phyloP scores from a whole-genome alignment of 2,329 filamentous ascomycete species.

The Fonsecaea multimorphosa region DNA sequence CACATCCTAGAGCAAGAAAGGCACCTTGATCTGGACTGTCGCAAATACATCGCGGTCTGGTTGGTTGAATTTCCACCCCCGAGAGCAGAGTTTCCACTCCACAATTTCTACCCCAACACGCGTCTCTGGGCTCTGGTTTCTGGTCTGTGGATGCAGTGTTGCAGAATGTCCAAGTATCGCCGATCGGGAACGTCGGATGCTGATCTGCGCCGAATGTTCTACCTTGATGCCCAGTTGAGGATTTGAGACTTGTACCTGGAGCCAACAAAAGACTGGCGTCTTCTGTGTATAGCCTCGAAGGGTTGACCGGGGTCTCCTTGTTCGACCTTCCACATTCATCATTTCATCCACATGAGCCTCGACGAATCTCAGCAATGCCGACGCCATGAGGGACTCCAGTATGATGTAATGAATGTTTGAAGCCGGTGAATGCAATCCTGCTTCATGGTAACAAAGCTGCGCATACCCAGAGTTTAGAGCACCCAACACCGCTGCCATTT shows the following conservation, averaged over 20 bases:
- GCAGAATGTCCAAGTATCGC: not conserved
- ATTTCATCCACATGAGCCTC: not conserved
- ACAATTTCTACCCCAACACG: slow-evolving; percentile 38
- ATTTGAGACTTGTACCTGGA: not conserved
- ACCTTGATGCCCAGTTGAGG: too few relatives aligned
- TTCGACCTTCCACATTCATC: not conserved
- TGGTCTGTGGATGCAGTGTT: not conserved
- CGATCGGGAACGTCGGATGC: not conserved
- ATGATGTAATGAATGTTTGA: not conserved
- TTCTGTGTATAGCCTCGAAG: not conserved
- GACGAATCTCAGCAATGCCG: not conserved
- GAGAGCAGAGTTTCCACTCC: not conserved
- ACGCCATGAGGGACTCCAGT: not conserved
- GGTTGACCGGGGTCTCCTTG: not conserved
- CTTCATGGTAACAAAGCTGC: not conserved
- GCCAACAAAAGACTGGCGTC: not conserved
- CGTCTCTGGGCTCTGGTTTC: too few relatives aligned
- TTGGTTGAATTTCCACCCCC: slow-evolving; percentile 10
- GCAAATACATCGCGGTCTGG: not conserved
- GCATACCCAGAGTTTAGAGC: not conserved
- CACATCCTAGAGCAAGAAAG: too few relatives aligned
- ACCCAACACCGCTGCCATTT: not conserved
- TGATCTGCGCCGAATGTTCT: not conserved
- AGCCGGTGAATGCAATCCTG: not conserved
- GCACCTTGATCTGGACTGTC: not conserved